A percentile compares a stretch with the other conserved stretches of the same genome.
phyloP scores from a whole-genome alignment of 495 filamentous ascomycete genomes.

The Bombardia bombarda region DNA sequence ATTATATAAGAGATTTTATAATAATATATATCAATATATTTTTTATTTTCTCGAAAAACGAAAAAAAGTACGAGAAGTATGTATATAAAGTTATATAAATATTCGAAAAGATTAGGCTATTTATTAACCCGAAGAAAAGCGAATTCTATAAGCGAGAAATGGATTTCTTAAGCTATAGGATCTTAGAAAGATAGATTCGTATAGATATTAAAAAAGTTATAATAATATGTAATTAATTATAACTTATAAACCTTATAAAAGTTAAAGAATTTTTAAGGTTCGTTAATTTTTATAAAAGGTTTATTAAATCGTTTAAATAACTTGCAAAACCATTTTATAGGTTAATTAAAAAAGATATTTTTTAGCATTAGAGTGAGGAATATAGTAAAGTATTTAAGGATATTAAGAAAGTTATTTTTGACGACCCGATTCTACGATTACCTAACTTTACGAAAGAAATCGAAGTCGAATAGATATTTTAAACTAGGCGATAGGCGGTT shows the following conservation, averaged over 20 bases:
- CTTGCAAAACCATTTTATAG: neutral
- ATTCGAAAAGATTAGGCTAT: neutral
- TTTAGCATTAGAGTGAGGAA: too few relatives aligned
- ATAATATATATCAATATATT: neutral
- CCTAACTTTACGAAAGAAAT: neutral
- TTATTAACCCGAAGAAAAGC: neutral
- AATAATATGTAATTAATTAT: neutral
- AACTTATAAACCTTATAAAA: neutral
- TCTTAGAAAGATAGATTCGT: neutral
- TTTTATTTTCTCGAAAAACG: neutral
- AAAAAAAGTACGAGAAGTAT: neutral
- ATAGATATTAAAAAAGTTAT: neutral
- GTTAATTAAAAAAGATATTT: neutral
- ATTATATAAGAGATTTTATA: neutral
- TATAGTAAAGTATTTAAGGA: too few relatives aligned
- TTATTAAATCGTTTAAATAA: neutral
- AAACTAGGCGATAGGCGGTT: neutral
- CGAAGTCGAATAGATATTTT: neutral
- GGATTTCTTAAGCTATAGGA: neutral
- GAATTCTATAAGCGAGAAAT: neutral
- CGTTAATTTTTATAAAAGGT: neutral
- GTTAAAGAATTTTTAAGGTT: neutral
- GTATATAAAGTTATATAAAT: neutral
- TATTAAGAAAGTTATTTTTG: neutral
- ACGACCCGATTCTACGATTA: neutral